Percentiles rank a stretch among this genome's conserved stretches.
Evolutionary conservation across 495 filamentous ascomycete species (phyloP).

Genomic region (Daldinia childiae): DNA sequence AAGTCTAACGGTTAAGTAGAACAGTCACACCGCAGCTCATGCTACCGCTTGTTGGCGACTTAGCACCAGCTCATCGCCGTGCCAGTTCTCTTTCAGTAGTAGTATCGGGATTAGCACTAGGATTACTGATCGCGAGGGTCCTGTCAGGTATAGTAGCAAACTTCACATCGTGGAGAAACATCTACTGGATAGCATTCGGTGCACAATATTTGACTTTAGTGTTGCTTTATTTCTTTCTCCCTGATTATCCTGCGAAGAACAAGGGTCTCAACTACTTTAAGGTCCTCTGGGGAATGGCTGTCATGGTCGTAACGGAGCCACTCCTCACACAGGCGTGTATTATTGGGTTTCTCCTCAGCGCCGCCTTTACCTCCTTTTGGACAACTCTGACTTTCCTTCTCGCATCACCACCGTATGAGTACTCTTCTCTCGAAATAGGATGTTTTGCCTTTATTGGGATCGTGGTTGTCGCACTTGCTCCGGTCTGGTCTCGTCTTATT

Average conservation of each 20-base stretch:
- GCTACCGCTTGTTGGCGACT: conserved; percentile 79
- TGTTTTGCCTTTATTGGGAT: conserved; percentile 83
- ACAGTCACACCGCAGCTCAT: conserved; percentile 84
- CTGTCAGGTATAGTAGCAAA: conserved; percentile 77
- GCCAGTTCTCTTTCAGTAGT: conserved; percentile 75
- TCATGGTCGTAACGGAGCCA: conserved; percentile 66
- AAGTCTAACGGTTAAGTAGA: conserved; percentile 45
- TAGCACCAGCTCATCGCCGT: conserved; percentile 71
- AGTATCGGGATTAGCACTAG: conserved; percentile 73
- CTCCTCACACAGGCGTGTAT: conserved; percentile 67
- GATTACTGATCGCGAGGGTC: conserved; percentile 75
- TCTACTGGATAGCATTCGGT: conserved; percentile 80
- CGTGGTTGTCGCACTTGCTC: conserved; percentile 69
- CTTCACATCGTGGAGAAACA: conserved; percentile 73
- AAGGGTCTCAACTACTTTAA: conserved; percentile 70
- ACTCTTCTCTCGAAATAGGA: conserved; percentile 72
- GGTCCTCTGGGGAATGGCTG: conserved; percentile 69
- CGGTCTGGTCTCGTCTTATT: conserved; percentile 73
- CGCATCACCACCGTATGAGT: conserved; percentile 72
- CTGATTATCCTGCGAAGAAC: conserved; percentile 78
- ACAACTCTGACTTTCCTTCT: conserved; percentile 82
- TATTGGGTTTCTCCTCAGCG: conserved; percentile 47
- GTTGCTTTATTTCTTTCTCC: conserved; percentile 75
- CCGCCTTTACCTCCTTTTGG: conserved; percentile 57
- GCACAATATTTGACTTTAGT: conserved; percentile 73